Conservation (phyloP, 2,329 filamentous ascomycete genomes). For the Sporothrix phasma region DNA sequence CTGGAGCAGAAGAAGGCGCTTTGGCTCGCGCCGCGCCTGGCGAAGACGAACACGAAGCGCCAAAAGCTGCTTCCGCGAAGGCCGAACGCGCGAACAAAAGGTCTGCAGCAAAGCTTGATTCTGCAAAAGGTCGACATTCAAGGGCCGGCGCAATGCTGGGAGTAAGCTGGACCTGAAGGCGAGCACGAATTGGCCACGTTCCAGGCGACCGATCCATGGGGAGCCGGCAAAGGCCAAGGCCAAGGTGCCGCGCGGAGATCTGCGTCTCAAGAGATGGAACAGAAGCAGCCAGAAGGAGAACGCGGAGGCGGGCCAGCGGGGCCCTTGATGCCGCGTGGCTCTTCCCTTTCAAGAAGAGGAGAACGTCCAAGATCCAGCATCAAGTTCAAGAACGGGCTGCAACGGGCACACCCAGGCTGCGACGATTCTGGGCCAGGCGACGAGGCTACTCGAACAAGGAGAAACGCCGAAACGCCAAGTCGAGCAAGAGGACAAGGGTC, state of each 20-base stretch:
- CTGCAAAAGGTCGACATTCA: conserved; percentile 81
- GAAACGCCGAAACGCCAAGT: conserved; percentile 37
- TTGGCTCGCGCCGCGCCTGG: conserved; percentile 68
- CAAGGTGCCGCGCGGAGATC: conserved; percentile 49
- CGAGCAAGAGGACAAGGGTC: conserved; percentile 33
- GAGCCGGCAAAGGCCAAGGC: conserved; percentile 42
- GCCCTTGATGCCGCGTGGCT: conserved; percentile 68
- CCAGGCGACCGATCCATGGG: conserved; percentile 53
- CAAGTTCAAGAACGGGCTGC: conserved; percentile 46
- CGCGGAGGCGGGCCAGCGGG: conserved; percentile 78
- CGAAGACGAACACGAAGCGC: conserved; percentile 71
- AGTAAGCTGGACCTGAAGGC: conserved; percentile 75
- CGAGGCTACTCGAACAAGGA: conserved; percentile 38
- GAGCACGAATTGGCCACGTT: conserved; percentile 79
- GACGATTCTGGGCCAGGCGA: conserved; percentile 34
- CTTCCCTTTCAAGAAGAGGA: conserved; percentile 50
- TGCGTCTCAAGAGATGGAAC: conserved; percentile 78
- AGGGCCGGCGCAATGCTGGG: conserved; percentile 58
- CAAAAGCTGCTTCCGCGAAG: conserved; percentile 71
- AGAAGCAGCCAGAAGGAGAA: conserved; percentile 73
- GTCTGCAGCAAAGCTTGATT: conserved; percentile 78
- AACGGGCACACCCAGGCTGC: conserved; percentile 32
- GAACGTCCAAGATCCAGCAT: conserved; percentile 52
- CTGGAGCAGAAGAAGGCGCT: conserved; percentile 84
- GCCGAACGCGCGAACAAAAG: conserved; percentile 89